Evolutionary conservation across 257 asterid species (phyloP).

Genomic region (Primulina tabacum): DNA sequence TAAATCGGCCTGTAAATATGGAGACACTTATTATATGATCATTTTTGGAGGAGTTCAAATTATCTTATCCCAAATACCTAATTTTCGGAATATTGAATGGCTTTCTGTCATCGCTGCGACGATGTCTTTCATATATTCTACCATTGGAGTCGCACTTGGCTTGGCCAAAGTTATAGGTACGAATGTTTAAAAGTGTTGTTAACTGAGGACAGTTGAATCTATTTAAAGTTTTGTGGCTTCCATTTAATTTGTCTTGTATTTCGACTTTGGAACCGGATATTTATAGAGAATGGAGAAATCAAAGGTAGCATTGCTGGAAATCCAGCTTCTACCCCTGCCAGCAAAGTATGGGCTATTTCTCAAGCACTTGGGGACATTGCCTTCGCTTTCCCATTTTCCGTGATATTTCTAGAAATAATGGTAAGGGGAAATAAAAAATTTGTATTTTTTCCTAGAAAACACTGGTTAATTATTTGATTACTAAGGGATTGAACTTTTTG

Average conservation of each 20-base stretch:
- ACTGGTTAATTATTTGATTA: neutral
- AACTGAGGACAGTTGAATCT: neutral
- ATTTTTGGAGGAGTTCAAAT: constrained; percentile 64
- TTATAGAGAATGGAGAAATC: constrained; percentile 58
- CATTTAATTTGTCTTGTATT: constrained; percentile 10
- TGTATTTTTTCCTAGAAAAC: neutral
- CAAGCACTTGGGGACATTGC: constrained; percentile 78
- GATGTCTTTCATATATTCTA: constrained; percentile 81
- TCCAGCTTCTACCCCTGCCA: constrained; percentile 35
- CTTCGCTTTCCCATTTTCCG: constrained; percentile 69
- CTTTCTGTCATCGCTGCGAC: constrained; percentile 73
- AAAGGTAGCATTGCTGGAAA: constrained; percentile 66
- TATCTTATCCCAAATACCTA: constrained; percentile 80
- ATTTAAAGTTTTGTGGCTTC: neutral
- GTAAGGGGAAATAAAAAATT: constrained; percentile 28
- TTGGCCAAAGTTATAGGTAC: constrained; percentile 68
- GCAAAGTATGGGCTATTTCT: constrained; percentile 55
- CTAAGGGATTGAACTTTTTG: neutral
- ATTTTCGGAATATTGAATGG: constrained; percentile 77
- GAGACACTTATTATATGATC: constrained; percentile 48
- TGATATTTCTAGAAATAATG: constrained; percentile 69
- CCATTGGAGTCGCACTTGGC: constrained; percentile 65
- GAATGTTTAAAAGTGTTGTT: neutral
- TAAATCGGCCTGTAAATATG: constrained; percentile 42
- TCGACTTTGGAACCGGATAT: constrained; percentile 6